phyloP scores from a whole-genome alignment of 805 yeast species.

The Komagataella pseudopastoris region DNA sequence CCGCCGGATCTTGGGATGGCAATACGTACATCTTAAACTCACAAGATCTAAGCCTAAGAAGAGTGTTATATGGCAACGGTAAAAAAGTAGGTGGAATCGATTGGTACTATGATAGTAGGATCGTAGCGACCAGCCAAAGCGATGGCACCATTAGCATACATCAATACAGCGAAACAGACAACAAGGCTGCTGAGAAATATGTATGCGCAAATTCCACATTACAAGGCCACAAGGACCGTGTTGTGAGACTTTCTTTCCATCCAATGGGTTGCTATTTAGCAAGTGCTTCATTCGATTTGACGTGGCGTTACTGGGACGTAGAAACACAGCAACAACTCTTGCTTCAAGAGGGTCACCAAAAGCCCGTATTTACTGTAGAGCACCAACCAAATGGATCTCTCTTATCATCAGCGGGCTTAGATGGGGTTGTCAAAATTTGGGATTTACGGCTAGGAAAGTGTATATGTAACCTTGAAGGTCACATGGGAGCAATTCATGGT shows the following conservation, averaged over 20 bases:
- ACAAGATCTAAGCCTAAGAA: conserved; percentile 19
- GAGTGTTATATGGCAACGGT: conserved; percentile 28
- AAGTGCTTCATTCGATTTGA: conserved; percentile 68
- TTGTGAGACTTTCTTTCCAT: conserved; percentile 50
- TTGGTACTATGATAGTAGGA: conserved; percentile 28
- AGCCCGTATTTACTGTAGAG: conserved; percentile 47
- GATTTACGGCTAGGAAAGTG: conserved; percentile 71
- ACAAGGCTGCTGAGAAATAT: conserved; percentile 4
- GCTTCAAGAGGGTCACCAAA: conserved; percentile 79
- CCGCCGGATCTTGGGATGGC: conserved; percentile 83
- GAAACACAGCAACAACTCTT: conserved; percentile 32
- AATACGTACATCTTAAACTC: conserved; percentile 34
- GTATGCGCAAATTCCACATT: conserved; percentile 6
- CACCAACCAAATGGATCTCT: conserved; percentile 73
- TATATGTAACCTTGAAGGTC: conserved; percentile 47
- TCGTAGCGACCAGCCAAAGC: conserved; percentile 28
- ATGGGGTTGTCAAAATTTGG: conserved; percentile 67
- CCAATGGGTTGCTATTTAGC: conserved; percentile 45
- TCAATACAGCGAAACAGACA: not conserved
- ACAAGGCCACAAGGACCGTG: conserved; percentile 39
- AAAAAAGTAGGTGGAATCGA: conserved; percentile 64
- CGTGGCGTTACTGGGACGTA: conserved; percentile 86
- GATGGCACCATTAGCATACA: conserved; percentile 22
- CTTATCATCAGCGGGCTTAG: conserved; percentile 66
- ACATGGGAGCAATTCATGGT: conserved; percentile 56